phyloP scores from a whole-genome alignment of 345 rosid species.

The Citrus sp. region DNA sequence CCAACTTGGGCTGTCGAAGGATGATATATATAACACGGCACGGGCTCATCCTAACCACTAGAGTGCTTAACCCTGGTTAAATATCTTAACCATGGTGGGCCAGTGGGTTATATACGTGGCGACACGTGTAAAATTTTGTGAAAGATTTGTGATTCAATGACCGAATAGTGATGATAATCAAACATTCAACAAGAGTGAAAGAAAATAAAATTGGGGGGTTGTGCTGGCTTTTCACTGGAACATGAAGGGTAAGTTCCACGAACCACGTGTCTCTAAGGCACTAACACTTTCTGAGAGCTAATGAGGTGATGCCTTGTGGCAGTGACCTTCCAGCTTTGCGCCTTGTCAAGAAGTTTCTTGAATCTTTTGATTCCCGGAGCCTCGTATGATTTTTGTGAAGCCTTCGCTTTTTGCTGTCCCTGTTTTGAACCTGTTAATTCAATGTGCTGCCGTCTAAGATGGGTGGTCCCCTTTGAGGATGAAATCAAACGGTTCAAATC shows the following conservation, averaged over 20 bases:
- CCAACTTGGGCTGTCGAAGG: not conserved
- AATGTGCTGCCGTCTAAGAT: not conserved
- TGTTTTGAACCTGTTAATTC: not conserved
- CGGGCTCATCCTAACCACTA: conserved; percentile 16
- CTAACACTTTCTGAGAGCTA: not conserved
- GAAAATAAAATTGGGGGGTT: not conserved
- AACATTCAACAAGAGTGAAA: not conserved
- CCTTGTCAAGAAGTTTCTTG: conserved; percentile 29
- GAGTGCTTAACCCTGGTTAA: conserved; percentile 22
- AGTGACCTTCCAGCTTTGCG: not conserved
- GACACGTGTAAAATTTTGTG: conserved; percentile 36
- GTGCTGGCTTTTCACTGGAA: conserved; percentile 5
- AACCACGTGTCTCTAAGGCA: conserved; percentile 23
- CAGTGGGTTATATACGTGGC: conserved; percentile 31
- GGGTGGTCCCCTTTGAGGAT: not conserved
- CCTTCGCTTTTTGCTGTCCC: not conserved
- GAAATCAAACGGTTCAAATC: not conserved
- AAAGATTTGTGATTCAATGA: not conserved
- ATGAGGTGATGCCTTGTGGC: conserved; percentile 17
- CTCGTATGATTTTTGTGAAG: conserved; percentile 11
- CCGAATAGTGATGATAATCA: not conserved
- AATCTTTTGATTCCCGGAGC: conserved; percentile 21
- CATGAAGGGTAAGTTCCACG: not conserved
- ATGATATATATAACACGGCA: not conserved
- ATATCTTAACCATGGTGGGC: not conserved